A percentile compares a stretch with the other conserved stretches of the same genome.
Evolutionary conservation across 352 stramenopile genomes (phyloP).

Genomic region (Phytophthora palmivora): DNA sequence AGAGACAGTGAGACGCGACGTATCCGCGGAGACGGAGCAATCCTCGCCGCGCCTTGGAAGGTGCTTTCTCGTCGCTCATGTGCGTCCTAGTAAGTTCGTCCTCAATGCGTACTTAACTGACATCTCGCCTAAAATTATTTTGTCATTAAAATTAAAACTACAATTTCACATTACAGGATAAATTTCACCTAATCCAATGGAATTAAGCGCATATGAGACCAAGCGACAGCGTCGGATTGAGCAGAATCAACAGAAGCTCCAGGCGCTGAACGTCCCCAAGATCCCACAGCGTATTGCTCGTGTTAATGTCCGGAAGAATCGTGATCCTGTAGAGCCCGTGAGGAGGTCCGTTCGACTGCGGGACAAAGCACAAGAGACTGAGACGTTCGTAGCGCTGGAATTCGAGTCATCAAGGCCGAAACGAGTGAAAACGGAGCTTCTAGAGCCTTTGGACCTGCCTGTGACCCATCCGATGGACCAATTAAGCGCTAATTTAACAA

Average conservation of each 20-base stretch:
- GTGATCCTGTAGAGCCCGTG: slow-evolving; percentile 14
- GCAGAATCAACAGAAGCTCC: slow-evolving; percentile 53
- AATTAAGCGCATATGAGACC: slow-evolving; percentile 60
- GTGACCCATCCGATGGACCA: neutral
- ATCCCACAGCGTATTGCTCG: slow-evolving; percentile 1
- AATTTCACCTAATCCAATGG: too few relatives aligned
- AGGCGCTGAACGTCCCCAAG: slow-evolving; percentile 45
- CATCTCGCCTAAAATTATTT: too few relatives aligned
- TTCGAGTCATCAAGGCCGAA: slow-evolving; percentile 1
- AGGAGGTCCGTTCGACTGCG: slow-evolving; percentile 31
- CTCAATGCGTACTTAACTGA: too few relatives aligned
- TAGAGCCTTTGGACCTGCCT: slow-evolving; percentile 16
- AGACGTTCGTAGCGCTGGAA: slow-evolving; percentile 2
- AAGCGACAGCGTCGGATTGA: slow-evolving; percentile 66
- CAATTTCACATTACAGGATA: too few relatives aligned
- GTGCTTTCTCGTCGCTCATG: slow-evolving; percentile 18
- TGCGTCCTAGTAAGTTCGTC: too few relatives aligned
- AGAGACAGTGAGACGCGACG: slow-evolving; percentile 39
- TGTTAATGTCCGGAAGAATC: slow-evolving; percentile 5
- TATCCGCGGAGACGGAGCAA: slow-evolving; percentile 38
- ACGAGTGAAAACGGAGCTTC: slow-evolving; percentile 2
- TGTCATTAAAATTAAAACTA: too few relatives aligned
- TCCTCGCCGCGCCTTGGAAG: slow-evolving; percentile 28
- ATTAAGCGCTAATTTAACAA: slow-evolving; percentile 12
- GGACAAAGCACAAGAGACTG: neutral